Evolutionary conservation across 1,139 yeast species (phyloP).

Genomic region (Pneumocystis wakefieldiae): DNA sequence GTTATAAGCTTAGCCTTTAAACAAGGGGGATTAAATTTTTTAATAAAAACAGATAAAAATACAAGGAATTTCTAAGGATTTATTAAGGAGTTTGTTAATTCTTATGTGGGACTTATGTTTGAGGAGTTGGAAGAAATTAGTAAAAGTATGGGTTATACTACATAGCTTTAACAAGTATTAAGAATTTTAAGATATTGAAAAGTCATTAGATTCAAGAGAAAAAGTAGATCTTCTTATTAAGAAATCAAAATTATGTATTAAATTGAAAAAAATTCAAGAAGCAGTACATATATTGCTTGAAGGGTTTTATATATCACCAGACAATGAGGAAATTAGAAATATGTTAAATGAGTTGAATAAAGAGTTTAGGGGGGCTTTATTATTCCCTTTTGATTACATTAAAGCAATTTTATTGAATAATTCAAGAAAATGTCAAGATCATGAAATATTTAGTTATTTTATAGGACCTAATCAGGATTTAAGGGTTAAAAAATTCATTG

Average conservation of each 20-base stretch:
- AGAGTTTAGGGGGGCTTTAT: background rate
- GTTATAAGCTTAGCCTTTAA: too few species aligned
- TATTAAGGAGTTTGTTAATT: background rate
- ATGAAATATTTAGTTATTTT: background rate
- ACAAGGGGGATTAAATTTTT: too few species aligned
- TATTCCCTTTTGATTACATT: background rate
- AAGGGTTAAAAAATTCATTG: background rate
- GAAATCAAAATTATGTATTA: background rate
- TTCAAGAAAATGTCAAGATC: background rate
- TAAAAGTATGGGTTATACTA: background rate
- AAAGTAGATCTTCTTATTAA: background rate
- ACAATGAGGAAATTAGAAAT: background rate
- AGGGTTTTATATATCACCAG: background rate
- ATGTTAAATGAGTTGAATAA: background rate
- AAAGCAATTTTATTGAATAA: background rate
- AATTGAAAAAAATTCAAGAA: background rate
- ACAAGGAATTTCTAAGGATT: background rate
- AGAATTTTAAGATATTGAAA: background rate
- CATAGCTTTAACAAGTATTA: background rate
- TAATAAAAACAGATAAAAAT: background rate
- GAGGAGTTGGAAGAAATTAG: background rate
- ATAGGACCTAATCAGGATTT: background rate
- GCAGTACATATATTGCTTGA: background rate
- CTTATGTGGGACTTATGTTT: background rate
- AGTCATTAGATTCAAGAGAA: background rate